Percentiles rank a stretch among this genome's conserved stretches.
Conservation (phyloP, 805 yeast species). For the Wickerhamomyces tratensis region DNA sequence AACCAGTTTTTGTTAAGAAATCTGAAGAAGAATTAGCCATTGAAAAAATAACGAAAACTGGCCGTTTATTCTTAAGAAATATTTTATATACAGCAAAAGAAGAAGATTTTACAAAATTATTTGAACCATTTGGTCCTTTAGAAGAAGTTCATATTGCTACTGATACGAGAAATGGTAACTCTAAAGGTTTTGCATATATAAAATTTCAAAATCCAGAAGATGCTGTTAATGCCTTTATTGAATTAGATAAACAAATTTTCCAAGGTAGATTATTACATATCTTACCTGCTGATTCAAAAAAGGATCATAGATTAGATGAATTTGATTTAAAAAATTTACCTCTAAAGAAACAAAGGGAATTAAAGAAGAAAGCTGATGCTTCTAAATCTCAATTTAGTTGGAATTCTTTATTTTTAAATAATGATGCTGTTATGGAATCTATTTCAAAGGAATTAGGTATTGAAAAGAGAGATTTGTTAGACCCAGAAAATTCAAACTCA, state of each 20-base stretch:
- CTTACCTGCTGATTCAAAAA: conserved; percentile 75
- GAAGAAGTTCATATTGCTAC: conserved; percentile 90
- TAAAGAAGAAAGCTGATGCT: conserved; percentile 79
- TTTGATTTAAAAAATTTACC: conserved; percentile 88
- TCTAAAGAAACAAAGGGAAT: conserved; percentile 79
- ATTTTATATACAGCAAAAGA: conserved; percentile 74
- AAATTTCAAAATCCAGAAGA: conserved; percentile 57
- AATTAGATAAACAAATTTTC: conserved; percentile 78
- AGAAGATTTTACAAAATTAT: conserved; percentile 60
- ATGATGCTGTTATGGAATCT: conserved; percentile 85
- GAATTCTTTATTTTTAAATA: conserved; percentile 88
- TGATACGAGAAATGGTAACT: conserved; percentile 80
- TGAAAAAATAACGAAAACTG: conserved; percentile 51
- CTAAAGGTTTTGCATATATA: conserved; percentile 89
- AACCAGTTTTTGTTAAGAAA: conserved; percentile 5
- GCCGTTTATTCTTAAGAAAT: conserved; percentile 83
- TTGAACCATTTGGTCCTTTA: conserved; percentile 57
- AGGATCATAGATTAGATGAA: conserved; percentile 79
- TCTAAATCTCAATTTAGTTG: conserved; percentile 83
- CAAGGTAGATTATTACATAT: conserved; percentile 92
- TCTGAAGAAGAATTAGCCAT: conserved; percentile 38
- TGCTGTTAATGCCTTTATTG: conserved; percentile 68
- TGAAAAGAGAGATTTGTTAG: conserved; percentile 72
- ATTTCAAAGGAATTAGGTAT: conserved; percentile 82
- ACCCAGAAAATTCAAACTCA: conserved; percentile 76